phyloP scores from a whole-genome alignment of 768 basidiomycete genomes.

The Lactarius vividus region DNA sequence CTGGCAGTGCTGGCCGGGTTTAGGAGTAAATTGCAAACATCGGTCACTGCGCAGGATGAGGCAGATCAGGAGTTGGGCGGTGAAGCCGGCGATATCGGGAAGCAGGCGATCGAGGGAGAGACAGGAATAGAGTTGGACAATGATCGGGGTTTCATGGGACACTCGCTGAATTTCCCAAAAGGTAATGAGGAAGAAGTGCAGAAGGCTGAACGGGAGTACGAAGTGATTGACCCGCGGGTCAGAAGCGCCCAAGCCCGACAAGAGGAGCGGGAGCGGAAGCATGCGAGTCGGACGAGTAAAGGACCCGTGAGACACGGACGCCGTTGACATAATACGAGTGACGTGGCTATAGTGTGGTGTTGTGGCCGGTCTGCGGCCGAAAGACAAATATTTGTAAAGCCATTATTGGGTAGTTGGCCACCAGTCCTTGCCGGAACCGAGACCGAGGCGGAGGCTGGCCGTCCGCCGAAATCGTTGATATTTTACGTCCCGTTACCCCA shows the following conservation, averaged over 20 bases:
- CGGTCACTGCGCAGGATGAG: constrained; percentile 26
- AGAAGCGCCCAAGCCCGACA: constrained; percentile 71
- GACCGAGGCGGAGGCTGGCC: neutral
- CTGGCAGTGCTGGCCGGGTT: constrained; percentile 68
- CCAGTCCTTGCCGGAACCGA: neutral
- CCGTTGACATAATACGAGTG: constrained; percentile 22
- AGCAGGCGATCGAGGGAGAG: constrained; percentile 39
- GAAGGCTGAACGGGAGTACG: constrained; percentile 83
- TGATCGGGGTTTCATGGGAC: constrained; percentile 71
- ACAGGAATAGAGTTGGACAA: constrained; percentile 72
- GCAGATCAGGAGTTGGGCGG: constrained; percentile 29
- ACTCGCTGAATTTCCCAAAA: constrained; percentile 74
- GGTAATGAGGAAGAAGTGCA: constrained; percentile 69
- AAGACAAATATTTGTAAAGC: neutral
- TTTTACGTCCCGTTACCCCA: neutral
- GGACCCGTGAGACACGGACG: constrained; percentile 26
- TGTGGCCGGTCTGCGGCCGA: neutral
- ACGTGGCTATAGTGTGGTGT: neutral
- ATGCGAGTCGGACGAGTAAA: constrained; percentile 29
- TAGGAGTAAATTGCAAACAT: constrained; percentile 62
- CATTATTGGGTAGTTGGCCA: neutral
- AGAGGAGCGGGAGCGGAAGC: constrained; percentile 70
- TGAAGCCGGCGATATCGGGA: constrained; percentile 26
- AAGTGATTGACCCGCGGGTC: constrained; percentile 82
- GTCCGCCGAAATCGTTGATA: neutral